Percentiles rank a stretch among this genome's conserved stretches.
phyloP scores from a whole-genome alignment of 371 early-diverging fungal species.

The Synchytrium microbalum region DNA sequence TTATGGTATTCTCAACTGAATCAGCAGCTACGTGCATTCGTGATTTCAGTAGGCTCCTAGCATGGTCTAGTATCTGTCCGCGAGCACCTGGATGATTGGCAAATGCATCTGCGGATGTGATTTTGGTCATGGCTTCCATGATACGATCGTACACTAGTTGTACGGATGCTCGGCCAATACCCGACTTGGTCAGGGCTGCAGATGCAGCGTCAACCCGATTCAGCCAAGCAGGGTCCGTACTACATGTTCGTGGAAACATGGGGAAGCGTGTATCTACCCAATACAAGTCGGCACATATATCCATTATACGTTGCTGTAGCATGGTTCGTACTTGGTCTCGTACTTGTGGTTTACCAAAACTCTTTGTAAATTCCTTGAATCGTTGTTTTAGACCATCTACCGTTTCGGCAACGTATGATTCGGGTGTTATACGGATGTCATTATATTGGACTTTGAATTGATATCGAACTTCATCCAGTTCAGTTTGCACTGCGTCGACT shows the following conservation, averaged over 20 bases:
- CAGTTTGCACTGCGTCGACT: conserved; percentile 80
- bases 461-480: conserved; percentile 89
- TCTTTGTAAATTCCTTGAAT: conserved; percentile 81
- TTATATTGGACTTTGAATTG: conserved; percentile 98
- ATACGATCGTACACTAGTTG: conserved; percentile 83
- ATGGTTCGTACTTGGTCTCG: conserved; percentile 76
- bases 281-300: conserved; percentile 86
- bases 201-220: conserved; percentile 74
- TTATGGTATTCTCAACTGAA: conserved; percentile 96
- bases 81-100: conserved; percentile 76
- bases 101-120: conserved; percentile 76
- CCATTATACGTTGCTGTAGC: conserved; percentile 81
- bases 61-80: conserved; percentile 70
- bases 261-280: conserved; percentile 69
- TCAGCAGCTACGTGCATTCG: conserved; percentile 79
- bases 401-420: conserved; percentile 90
- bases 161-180: conserved; percentile 84
- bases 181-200: conserved; percentile 83
- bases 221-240: conserved; percentile 63
- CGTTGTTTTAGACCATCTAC: conserved; percentile 86
- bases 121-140: conserved; percentile 68
- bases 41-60: conserved; percentile 69
- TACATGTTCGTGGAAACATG: conserved; percentile 51
- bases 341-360: conserved; percentile 87
- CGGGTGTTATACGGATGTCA: conserved; percentile 85